Percentiles rank a stretch among this genome's conserved stretches.
Conservation (phyloP, 345 rosid species). For the Populus nigra region DNA sequence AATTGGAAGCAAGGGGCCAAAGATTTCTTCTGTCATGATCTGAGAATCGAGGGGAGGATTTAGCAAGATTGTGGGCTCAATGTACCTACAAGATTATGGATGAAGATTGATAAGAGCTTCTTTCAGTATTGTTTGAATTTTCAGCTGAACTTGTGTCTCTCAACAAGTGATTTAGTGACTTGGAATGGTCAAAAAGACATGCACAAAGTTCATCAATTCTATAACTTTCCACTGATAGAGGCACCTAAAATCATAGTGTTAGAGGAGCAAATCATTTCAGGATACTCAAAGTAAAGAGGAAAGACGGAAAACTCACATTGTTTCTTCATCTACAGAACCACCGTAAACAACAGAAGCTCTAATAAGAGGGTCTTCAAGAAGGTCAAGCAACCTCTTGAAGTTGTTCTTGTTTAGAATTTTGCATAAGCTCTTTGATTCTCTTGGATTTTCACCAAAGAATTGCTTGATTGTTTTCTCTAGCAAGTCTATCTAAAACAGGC, state of each 20-base stretch:
- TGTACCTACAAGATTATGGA: conserved; percentile 34
- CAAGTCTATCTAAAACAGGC: conserved; percentile 54
- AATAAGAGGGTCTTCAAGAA: conserved; percentile 59
- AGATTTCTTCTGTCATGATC: conserved; percentile 59
- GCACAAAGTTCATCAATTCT: neutral
- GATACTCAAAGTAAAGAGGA: neutral
- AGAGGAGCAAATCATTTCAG: neutral
- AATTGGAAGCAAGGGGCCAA: conserved; percentile 69
- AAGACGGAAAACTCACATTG: conserved; percentile 37
- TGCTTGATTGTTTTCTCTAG: conserved; percentile 43
- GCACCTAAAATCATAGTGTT: neutral
- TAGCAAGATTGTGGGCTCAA: conserved; percentile 64
- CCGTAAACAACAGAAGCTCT: conserved; percentile 61
- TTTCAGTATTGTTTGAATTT: neutral
- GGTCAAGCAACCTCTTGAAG: conserved; percentile 50
- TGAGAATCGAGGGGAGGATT: conserved; percentile 65
- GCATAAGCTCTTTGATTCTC: conserved; percentile 47
- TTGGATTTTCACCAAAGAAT: conserved; percentile 61
- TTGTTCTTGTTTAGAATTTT: conserved; percentile 50
- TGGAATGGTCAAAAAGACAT: too few species aligned
- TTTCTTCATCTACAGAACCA: conserved; percentile 61
- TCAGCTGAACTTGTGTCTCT: too few species aligned
- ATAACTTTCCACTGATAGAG: neutral
- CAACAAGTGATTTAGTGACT: too few species aligned
- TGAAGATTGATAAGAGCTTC: neutral